phyloP scores from a whole-genome alignment of 2,329 filamentous ascomycete genomes.

The Alternaria panax region DNA sequence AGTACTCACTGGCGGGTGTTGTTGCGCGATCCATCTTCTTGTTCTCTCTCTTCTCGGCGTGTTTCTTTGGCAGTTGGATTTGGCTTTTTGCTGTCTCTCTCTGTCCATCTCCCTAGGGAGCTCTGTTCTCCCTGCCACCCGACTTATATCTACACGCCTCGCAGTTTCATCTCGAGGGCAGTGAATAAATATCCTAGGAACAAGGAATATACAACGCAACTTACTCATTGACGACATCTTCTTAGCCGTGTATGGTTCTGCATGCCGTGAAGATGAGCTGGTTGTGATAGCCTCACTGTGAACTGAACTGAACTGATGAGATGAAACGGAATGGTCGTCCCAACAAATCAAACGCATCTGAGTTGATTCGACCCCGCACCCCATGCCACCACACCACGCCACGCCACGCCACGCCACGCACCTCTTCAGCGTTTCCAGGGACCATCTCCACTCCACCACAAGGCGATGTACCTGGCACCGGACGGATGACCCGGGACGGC shows the following conservation, averaged over 20 bases:
- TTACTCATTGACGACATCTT: constrained; percentile 14
- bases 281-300: too few species aligned
- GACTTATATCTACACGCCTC: constrained; percentile 47
- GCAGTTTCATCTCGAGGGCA: constrained; percentile 37
- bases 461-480: too few species aligned
- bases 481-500: background rate
- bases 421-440: background rate
- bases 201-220: constrained; percentile 44
- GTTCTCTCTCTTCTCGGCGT: constrained; percentile 25
- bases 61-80: too few species aligned
- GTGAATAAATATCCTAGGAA: constrained; percentile 41
- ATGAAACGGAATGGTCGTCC: background rate
- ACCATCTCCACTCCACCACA: too few species aligned
- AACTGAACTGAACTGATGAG: background rate
- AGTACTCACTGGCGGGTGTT: constrained; percentile 12
- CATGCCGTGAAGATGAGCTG: background rate
- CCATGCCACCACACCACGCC: background rate
- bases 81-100: too few species aligned
- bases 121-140: constrained; percentile 38
- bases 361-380: background rate
- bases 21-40: constrained; percentile 39
- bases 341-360: background rate
- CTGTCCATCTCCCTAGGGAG: constrained; percentile 13
- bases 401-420: background rate
- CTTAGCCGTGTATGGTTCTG: too few species aligned